A percentile compares a stretch with the other conserved stretches of the same genome.
Evolutionary conservation across 2,329 filamentous ascomycete species (phyloP).

Genomic region (Aspergillus tanneri): DNA sequence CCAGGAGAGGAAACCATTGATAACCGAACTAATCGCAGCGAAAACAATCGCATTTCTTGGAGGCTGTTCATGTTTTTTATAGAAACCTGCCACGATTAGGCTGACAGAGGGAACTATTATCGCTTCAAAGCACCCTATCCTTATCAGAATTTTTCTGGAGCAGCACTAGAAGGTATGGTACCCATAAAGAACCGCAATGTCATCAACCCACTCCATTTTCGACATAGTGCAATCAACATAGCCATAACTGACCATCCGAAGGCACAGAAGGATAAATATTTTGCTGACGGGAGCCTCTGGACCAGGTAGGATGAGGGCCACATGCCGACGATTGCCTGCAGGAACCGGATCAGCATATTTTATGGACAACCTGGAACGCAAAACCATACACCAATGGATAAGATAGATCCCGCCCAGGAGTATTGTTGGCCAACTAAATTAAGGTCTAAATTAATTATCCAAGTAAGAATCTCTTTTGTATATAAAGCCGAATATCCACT

Average conservation of each 20-base stretch:
- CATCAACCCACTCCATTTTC: slow-evolving; percentile 48
- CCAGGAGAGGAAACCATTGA: slow-evolving; percentile 45
- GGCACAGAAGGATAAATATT: slow-evolving; percentile 54
- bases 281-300: slow-evolving; percentile 50
- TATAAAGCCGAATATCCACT: too few species aligned
- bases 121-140: slow-evolving; percentile 31
- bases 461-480: too few species aligned
- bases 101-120: slow-evolving; percentile 37
- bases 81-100: slow-evolving; percentile 40
- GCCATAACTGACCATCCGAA: slow-evolving; percentile 53
- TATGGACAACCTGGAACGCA: slow-evolving; percentile 15
- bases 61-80: slow-evolving; percentile 40
- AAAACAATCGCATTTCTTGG: slow-evolving; percentile 40
- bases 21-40: slow-evolving; percentile 33
- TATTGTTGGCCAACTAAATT: slow-evolving; percentile 53
- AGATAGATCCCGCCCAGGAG: slow-evolving; percentile 46
- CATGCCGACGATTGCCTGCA: slow-evolving; percentile 41
- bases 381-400: slow-evolving; percentile 23
- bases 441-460: too few species aligned
- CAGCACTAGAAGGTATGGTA: neutral
- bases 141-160: neutral
- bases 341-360: neutral
- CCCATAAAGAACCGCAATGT: slow-evolving; percentile 39
- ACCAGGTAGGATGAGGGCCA: slow-evolving; percentile 44
- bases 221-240: slow-evolving; percentile 51